These are phyloP conservation scores for Isatis tinctoria DNA, from an alignment of 345 rosid genomes.

Conservation along the genomic window DNA sequence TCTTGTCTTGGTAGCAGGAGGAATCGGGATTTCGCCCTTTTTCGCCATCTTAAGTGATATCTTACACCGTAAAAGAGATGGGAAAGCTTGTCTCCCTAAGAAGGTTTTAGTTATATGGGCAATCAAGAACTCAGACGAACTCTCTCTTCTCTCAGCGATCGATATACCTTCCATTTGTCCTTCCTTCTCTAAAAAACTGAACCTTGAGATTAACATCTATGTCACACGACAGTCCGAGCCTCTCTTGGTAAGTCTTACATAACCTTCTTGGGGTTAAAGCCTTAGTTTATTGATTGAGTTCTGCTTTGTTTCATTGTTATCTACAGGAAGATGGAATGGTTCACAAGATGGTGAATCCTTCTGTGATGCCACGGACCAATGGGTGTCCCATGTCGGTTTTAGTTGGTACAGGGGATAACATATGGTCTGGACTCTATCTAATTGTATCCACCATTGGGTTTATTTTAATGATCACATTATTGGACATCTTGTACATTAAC, in stretches of 20 bases:
- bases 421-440: conserved; percentile 74
- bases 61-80: conserved; percentile 60
- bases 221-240: conserved; percentile 77
- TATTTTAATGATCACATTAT: conserved; percentile 35
- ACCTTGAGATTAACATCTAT: conserved; percentile 51
- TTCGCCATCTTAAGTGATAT: conserved; percentile 78
- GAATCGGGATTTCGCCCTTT: conserved; percentile 90
- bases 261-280: not conserved
- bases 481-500: conserved; percentile 55
- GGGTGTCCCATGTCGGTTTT: conserved; percentile 60
- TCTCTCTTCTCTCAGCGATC: conserved; percentile 59
- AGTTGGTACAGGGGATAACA: conserved; percentile 71
- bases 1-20: conserved; percentile 86
- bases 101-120: conserved; percentile 79
- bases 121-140: conserved; percentile 68
- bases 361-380: conserved; percentile 30
- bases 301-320: not conserved
- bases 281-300: not conserved
- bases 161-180: conserved; percentile 65
- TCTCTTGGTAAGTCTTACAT: conserved; percentile 46
- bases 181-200: conserved; percentile 43
- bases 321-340: conserved; percentile 74
- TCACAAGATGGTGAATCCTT: conserved; percentile 25
- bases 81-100: conserved; percentile 63
- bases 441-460: conserved; percentile 57